Conservation (phyloP, 2,329 filamentous ascomycete genomes). For the Coniochaeta sp. region DNA sequence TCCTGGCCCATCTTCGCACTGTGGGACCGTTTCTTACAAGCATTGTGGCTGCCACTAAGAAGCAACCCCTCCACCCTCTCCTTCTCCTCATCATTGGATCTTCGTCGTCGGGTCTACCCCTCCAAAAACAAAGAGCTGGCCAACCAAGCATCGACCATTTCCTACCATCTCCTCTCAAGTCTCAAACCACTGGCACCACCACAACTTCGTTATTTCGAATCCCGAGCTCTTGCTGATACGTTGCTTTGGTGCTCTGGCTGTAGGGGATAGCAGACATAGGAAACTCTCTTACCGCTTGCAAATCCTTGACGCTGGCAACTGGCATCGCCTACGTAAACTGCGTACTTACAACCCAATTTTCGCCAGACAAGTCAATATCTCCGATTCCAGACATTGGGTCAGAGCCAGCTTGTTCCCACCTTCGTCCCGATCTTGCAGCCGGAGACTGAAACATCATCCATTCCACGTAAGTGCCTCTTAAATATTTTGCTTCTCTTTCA, state of each 20-base stretch:
- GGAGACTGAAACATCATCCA: neutral
- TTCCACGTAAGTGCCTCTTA: neutral
- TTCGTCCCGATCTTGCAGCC: neutral
- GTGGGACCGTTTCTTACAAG: neutral
- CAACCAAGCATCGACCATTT: conserved; percentile 14
- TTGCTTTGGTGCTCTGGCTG: neutral
- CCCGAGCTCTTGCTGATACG: neutral
- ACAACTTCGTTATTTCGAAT: neutral
- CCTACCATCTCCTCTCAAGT: neutral
- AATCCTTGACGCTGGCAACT: neutral
- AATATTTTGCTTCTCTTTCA: neutral
- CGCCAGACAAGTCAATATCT: neutral
- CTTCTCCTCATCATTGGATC: neutral
- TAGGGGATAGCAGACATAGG: neutral
- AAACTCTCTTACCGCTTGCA: neutral
- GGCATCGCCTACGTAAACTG: neutral
- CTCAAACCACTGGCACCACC: neutral
- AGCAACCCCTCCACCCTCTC: neutral
- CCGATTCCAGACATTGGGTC: neutral
- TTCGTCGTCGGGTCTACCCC: neutral
- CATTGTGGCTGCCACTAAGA: conserved; percentile 1
- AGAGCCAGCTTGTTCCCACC: neutral
- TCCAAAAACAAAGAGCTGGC: conserved; percentile 4
- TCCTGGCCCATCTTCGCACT: neutral
- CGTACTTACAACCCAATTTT: neutral